Base-by-base conservation (phyloP, 2,329 filamentous ascomycete genomes). In the Ophiocordyceps camponoti-leonardi region DNA sequence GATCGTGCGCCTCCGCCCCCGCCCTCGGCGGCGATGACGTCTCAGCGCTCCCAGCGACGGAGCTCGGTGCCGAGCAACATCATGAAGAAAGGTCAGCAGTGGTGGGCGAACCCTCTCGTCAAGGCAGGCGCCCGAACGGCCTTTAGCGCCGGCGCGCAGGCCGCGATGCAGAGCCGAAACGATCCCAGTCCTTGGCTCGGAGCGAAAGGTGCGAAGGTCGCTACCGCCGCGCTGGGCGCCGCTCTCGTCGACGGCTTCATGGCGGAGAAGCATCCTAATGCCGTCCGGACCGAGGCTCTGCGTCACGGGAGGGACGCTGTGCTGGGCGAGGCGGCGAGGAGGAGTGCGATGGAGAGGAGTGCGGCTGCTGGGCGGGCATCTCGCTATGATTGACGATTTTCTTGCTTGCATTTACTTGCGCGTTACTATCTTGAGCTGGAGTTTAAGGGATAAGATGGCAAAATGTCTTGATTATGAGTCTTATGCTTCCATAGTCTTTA, bases 161-260 rank as follows among this genome's bases (percentile, higher is more conserved):
- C 69, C 3, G 67, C 67, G 10, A 66, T 70, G 58, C 61, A 66
- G 43, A 60, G 66, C 43, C 66, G 67, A 43, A 61, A 66, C 42
- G 65, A 70, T 16, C 60, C 62, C 1, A 65, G 68, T 2, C 57
- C 62, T 1, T 73, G 69, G 69, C 55, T 67, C 5, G 67, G 69
- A 0, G 56, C 66, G 12, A 72, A 72, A 50, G 69, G 68, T 6
- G 66, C 66, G 41, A 68, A 67, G 45, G 58, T 72, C 3, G 69
- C 67, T 1, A 67, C 67, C 2, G 68, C 68, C 2, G 69, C 69
- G 2, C 48, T 73, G 1, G 67, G 68, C 18, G 69, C 69, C 1
- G 69, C 68, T 0, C 55, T 71, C 18, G 63, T 70, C 37, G 68
- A 72, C 47, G 66, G 67, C 0, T 64, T 72, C 30, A 61, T 68